Evolutionary conservation across 1,284 basidiomycete species (phyloP), one percentile per base, ranked within the genome.

Genomic region (Cutaneotrichosporon sp.): DNA sequence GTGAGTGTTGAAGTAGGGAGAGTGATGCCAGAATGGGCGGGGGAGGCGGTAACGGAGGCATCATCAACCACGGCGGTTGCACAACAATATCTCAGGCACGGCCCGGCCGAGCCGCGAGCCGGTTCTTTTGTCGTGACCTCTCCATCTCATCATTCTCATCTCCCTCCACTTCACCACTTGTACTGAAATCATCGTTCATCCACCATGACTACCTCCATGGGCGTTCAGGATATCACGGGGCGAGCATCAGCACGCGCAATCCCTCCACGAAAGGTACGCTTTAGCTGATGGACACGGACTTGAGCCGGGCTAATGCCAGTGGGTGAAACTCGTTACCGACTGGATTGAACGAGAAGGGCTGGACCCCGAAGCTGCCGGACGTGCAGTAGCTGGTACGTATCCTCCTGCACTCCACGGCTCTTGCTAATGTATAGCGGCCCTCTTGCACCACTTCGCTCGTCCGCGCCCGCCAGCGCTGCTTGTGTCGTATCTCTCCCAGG

Each of bases 401-500:
- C 27, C 39, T 12, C 17, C 10, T 24, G 11, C 26, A 22, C 5
- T n/a, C n/a, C 20, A 5, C 12, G 16, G 25, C 5, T 3, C 5
- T 20, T 26, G 3, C 47, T 56, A n/a, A 52, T 43, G 16, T n/a
- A 10, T 38, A 68, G 68, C 55, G 29, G 61, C 60, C 2, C 49
- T 72, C 10, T 51, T 72, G 4, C 47, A 52, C 10, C 57, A 54
- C 27, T 51, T 70, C 6, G 45, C 63, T 0, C 35, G 49, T 3
- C 55, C 66, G 8, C 43, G 45, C 3, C 60, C 68, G 10, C 64
- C 67, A 0, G 61, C 66, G 7, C 45, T 69, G 14, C 51, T 66
- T 12, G 49, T 66, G 17, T 42, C 38, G 3, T 72, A 72, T 51
- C 64, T 72, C 24, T 44, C 64, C 7, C 52, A 65, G 22, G 54